A percentile compares a stretch with the other conserved stretches of the same genome.
These are phyloP conservation scores for Dichotomocladium elegans DNA, from an alignment of 371 early-diverging fungal genomes.

Conservation along the genomic window DNA sequence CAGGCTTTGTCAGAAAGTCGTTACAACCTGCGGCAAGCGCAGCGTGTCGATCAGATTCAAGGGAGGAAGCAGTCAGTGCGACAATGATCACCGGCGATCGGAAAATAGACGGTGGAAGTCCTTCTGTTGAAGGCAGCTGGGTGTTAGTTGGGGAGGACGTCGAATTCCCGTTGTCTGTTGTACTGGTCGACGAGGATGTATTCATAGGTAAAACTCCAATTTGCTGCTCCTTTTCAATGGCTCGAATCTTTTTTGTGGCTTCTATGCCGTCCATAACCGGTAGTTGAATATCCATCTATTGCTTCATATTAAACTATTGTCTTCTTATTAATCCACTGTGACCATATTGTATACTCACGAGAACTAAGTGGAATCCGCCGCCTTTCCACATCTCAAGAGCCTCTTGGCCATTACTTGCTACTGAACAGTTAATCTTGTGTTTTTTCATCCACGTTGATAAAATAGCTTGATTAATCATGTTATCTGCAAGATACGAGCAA, in stretches of 20 bases:
- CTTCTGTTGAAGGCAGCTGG: background rate
- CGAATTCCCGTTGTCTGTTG: conserved; percentile 1
- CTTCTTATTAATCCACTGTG: background rate
- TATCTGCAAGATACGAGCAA: conserved; percentile 56
- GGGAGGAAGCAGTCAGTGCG: conserved; percentile 79
- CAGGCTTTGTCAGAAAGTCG: conserved; percentile 86
- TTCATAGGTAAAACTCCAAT: conserved; percentile 52
- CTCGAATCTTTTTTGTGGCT: conserved; percentile 72
- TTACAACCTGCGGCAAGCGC: conserved; percentile 88
- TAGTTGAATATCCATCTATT: conserved; percentile 80
- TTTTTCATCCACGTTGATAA: conserved; percentile 72
- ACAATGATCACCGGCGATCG: conserved; percentile 85
- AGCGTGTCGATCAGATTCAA: conserved; percentile 71
- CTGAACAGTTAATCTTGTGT: conserved; percentile 65
- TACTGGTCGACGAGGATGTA: conserved; percentile 2
- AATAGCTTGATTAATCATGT: conserved; percentile 74
- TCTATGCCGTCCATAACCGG: conserved; percentile 82
- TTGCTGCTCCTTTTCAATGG: conserved; percentile 59
- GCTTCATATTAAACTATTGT: background rate
- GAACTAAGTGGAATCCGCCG: conserved; percentile 71
- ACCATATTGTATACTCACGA: conserved; percentile 46
- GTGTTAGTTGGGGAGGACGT: background rate
- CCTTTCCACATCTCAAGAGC: conserved; percentile 73
- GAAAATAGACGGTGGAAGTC: conserved; percentile 38
- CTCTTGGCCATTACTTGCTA: conserved; percentile 72